These are phyloP conservation scores for Camellia sinensis DNA, from an alignment of 148 eudicot genomes.

Conservation along the genomic window DNA sequence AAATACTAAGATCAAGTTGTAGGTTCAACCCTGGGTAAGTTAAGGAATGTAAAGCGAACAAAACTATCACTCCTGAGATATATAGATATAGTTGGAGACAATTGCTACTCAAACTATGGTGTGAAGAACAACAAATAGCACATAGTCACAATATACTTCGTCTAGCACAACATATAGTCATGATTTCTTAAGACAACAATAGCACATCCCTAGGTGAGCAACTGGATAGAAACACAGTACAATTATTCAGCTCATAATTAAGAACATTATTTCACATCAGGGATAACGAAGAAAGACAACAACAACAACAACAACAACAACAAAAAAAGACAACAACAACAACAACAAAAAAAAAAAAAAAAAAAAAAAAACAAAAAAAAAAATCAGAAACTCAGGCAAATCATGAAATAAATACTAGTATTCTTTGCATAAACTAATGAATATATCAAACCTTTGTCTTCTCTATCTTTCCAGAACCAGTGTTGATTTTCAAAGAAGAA, in stretches of 20 bases:
- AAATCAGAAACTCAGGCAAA: not conserved
- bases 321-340: too few relatives aligned
- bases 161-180: too few relatives aligned
- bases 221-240: too few relatives aligned
- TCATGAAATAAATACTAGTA: not conserved
- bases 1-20: not conserved
- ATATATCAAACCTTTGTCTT: conserved; percentile 61
- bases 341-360: too few relatives aligned
- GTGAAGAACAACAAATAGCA: too few relatives aligned
- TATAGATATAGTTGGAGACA: not conserved
- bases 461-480: conserved; percentile 34
- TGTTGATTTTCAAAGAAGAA: conserved; percentile 32
- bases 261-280: not conserved
- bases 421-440: conserved; percentile 6
- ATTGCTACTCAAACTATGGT: not conserved
- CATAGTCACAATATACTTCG: not conserved
- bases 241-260: not conserved
- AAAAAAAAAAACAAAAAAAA: too few relatives aligned
- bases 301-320: too few relatives aligned
- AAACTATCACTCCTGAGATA: not conserved
- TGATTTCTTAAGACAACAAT: not conserved
- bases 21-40: not conserved
- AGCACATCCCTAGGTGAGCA: not conserved
- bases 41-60: not conserved
- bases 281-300: not conserved